Percentiles rank a stretch among this genome's conserved stretches.
These are phyloP conservation scores for Aspergillus phoenicis DNA, from an alignment of 2,329 filamentous ascomycete species.

Conservation along the genomic window DNA sequence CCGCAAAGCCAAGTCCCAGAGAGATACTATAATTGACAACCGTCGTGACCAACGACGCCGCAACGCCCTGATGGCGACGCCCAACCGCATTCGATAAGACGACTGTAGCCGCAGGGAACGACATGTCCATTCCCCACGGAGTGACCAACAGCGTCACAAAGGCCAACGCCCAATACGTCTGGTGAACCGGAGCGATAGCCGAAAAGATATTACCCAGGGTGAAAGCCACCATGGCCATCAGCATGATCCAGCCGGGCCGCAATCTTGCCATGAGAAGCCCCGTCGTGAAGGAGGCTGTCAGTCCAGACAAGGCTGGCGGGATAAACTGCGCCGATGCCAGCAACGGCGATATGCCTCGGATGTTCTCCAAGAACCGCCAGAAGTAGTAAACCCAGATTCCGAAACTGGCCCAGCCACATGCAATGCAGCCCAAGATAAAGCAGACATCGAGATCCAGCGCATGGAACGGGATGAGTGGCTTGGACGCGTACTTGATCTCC, in stretches of 20 bases:
- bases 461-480: slow-evolving; percentile 62
- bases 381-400: slow-evolving; percentile 47
- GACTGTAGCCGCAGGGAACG: slow-evolving; percentile 63
- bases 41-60: slow-evolving; percentile 62
- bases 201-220: slow-evolving; percentile 45
- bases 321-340: slow-evolving; percentile 34
- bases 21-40: slow-evolving; percentile 71
- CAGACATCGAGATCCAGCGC: slow-evolving; percentile 29
- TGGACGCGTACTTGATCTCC: slow-evolving; percentile 46
- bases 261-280: slow-evolving; percentile 29
- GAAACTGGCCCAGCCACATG: slow-evolving; percentile 45
- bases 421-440: slow-evolving; percentile 45
- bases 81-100: slow-evolving; percentile 58
- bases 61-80: slow-evolving; percentile 54
- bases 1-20: slow-evolving; percentile 66
- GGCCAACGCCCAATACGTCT: slow-evolving; percentile 66
- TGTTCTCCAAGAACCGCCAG: slow-evolving; percentile 36
- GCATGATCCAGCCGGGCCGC: slow-evolving; percentile 24
- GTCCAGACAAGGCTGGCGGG: slow-evolving; percentile 33
- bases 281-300: slow-evolving; percentile 34
- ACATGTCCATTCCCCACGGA: slow-evolving; percentile 68
- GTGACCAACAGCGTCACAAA: slow-evolving; percentile 63
- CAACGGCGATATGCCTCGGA: slow-evolving; percentile 29
- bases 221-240: slow-evolving; percentile 42
- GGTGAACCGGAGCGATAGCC: slow-evolving; percentile 53